Conservation (phyloP, 495 filamentous ascomycete genomes). For the Lasiosphaeriaceae sp. region DNA sequence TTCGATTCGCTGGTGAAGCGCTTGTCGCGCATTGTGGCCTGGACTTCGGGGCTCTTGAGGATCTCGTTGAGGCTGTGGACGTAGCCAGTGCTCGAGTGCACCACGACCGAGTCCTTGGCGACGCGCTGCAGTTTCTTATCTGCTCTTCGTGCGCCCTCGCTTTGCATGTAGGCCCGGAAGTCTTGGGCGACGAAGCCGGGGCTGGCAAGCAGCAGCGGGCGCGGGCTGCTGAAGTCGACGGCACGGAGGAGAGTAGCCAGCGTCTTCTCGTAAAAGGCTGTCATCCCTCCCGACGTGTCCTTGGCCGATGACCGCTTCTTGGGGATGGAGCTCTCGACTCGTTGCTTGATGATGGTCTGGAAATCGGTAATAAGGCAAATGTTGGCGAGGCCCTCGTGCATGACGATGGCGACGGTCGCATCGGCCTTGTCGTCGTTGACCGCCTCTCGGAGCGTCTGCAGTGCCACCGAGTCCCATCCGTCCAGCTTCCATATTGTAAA, state of each 20-base stretch:
- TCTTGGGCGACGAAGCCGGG: constrained; percentile 81
- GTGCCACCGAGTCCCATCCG: constrained; percentile 88
- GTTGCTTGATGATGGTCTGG: constrained; percentile 82
- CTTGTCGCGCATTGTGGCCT: constrained; percentile 71
- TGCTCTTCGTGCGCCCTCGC: constrained; percentile 60
- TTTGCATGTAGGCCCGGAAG: constrained; percentile 77
- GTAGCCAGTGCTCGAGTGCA: constrained; percentile 81
- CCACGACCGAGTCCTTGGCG: constrained; percentile 63
- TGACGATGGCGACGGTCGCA: constrained; percentile 81
- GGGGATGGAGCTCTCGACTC: constrained; percentile 78
- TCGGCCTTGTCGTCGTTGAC: constrained; percentile 71
- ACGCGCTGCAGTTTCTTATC: constrained; percentile 59
- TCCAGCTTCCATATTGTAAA: constrained; percentile 82
- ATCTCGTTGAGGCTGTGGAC: constrained; percentile 83
- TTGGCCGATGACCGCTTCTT: constrained; percentile 62
- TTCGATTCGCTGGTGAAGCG: constrained; percentile 81
- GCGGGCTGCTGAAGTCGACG: constrained; percentile 65
- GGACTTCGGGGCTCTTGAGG: constrained; percentile 72
- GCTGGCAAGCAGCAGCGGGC: constrained; percentile 81
- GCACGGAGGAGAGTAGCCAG: constrained; percentile 72
- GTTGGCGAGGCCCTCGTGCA: constrained; percentile 92
- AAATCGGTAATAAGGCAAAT: constrained; percentile 90
- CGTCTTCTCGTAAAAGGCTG: constrained; percentile 75
- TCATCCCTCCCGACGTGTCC: constrained; percentile 72
- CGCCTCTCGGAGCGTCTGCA: constrained; percentile 73